phyloP scores from a whole-genome alignment of 352 stramenopile species.

The Thraustotheca clavata region DNA sequence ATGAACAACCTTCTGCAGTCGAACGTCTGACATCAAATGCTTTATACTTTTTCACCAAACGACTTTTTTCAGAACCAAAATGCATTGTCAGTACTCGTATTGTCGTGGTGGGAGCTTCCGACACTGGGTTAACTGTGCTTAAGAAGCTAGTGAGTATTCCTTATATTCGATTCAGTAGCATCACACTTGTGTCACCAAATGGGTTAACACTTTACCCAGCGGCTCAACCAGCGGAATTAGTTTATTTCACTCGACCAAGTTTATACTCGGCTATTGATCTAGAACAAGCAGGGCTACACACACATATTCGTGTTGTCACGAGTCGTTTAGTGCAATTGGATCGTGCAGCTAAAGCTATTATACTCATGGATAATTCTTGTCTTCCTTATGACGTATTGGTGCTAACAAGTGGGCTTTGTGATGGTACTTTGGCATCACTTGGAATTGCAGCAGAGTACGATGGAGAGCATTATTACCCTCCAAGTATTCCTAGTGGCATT shows the following conservation, averaged over 20 bases:
- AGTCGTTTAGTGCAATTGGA: conserved; percentile 66
- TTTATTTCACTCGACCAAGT: conserved; percentile 47
- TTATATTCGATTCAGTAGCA: conserved; percentile 80
- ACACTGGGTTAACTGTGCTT: conserved; percentile 70
- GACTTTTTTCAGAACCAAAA: conserved; percentile 80
- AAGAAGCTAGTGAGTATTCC: conserved; percentile 62
- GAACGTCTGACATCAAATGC: conserved; percentile 28
- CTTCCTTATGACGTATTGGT: conserved; percentile 80
- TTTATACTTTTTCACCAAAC: conserved; percentile 81
- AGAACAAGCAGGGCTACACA: conserved; percentile 48
- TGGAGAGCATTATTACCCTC: conserved; percentile 28
- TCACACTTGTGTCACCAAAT: conserved; percentile 76
- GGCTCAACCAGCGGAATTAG: conserved; percentile 6
- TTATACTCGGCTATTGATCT: conserved; percentile 34
- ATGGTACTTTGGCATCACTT: conserved; percentile 41
- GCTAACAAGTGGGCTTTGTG: conserved; percentile 64
- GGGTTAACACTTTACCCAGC: conserved; percentile 36
- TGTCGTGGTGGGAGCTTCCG: conserved; percentile 77
- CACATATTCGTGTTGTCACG: conserved; percentile 50
- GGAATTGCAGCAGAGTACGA: conserved; percentile 32
- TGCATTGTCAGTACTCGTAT: conserved; percentile 73
- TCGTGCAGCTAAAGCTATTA: conserved; percentile 46
- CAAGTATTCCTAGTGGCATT: conserved; percentile 22
- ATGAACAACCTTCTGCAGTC: conserved; percentile 32
- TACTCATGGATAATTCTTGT: conserved; percentile 73